phyloP scores from a whole-genome alignment of 2,329 filamentous ascomycete genomes.

The Cladosporium austrohemisphaericum region DNA sequence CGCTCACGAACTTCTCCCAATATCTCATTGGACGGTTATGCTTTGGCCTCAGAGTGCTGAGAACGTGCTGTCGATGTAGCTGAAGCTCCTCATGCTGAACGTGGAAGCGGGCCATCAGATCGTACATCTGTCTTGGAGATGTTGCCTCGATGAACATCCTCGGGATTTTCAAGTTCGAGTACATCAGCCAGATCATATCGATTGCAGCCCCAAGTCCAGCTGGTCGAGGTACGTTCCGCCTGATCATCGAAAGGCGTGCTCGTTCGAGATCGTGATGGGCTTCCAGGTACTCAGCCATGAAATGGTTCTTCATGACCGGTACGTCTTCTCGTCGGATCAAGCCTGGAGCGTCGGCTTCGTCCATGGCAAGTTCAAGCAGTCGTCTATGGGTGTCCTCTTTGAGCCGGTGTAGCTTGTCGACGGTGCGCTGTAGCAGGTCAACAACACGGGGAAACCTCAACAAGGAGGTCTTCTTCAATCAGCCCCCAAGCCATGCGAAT shows the following conservation, averaged over 20 bases:
- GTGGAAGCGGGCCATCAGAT: neutral
- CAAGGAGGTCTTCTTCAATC: neutral
- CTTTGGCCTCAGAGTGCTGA: neutral
- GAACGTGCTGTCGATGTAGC: neutral
- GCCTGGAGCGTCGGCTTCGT: neutral
- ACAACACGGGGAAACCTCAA: neutral
- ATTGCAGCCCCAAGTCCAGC: neutral
- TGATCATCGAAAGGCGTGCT: neutral
- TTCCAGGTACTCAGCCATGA: neutral
- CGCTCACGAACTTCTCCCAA: neutral
- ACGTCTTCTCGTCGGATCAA: neutral
- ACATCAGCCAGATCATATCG: neutral
- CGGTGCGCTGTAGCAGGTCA: neutral
- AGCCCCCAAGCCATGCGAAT: neutral
- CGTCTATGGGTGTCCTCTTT: neutral
- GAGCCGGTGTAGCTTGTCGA: neutral
- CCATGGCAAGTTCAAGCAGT: neutral
- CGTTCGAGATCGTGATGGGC: neutral
- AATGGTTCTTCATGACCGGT: neutral
- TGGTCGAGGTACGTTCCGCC: neutral
- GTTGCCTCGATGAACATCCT: neutral
- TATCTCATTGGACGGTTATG: too few species aligned
- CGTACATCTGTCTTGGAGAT: neutral
- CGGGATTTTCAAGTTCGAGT: neutral
- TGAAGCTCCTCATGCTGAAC: neutral